A percentile compares a stretch with the other conserved stretches of the same genome.
Evolutionary conservation across 306 rosid species (phyloP).

Genomic region (Cyclanthera cordifolia): DNA sequence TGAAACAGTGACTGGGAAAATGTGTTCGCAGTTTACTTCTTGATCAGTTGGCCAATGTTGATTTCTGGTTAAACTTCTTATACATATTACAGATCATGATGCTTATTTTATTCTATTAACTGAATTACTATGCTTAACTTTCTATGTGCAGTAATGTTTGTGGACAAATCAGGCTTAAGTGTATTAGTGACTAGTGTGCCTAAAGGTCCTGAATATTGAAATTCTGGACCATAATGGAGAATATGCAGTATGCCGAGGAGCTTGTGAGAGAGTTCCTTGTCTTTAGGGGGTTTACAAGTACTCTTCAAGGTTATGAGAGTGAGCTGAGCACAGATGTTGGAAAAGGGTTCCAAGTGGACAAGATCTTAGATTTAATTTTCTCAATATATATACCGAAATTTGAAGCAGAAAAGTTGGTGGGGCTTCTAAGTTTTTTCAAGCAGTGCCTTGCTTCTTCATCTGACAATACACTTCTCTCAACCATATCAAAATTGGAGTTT

Average conservation of each 20-base stretch:
- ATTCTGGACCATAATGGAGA: slow-evolving; percentile 41
- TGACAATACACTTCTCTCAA: slow-evolving; percentile 34
- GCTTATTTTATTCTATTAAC: neutral
- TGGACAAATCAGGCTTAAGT: neutral
- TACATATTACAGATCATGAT: neutral
- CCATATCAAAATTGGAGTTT: slow-evolving; percentile 52
- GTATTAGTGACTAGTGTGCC: neutral
- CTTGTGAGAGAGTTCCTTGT: slow-evolving; percentile 81
- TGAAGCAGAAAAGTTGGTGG: slow-evolving; percentile 49
- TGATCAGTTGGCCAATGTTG: neutral
- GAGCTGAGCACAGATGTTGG: slow-evolving; percentile 69
- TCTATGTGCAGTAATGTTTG: neutral
- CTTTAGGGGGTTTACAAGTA: slow-evolving; percentile 72
- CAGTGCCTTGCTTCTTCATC: slow-evolving; percentile 58
- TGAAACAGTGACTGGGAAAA: neutral
- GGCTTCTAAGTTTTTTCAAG: slow-evolving; percentile 63
- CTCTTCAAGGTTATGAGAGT: slow-evolving; percentile 65
- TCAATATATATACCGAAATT: slow-evolving; percentile 61
- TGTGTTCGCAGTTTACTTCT: neutral
- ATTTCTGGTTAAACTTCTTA: neutral
- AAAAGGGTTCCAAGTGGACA: slow-evolving; percentile 65
- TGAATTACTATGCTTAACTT: neutral
- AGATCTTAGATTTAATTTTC: slow-evolving; percentile 71
- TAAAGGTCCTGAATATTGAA: neutral
- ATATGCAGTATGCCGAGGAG: slow-evolving; percentile 86